Evolutionary conservation across 2,329 filamentous ascomycete species (phyloP).

Genomic region (Volutella citrinella): DNA sequence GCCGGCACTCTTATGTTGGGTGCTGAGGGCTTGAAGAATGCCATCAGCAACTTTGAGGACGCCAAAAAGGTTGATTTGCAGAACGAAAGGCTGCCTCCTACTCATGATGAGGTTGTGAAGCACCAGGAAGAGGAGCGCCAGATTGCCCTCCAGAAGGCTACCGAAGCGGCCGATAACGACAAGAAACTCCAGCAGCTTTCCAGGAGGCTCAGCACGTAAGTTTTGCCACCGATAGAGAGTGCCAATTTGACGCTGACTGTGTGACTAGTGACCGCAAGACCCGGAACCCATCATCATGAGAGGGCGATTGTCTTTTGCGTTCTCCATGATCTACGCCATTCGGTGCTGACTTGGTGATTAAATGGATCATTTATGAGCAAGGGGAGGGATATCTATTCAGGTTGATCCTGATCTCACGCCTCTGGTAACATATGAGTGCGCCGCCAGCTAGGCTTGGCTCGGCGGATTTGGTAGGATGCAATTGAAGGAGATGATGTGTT

Average conservation of each 20-base stretch:
- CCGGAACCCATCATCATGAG: slow-evolving; percentile 19
- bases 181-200: slow-evolving; percentile 82
- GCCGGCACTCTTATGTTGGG: slow-evolving; percentile 97
- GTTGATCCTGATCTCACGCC: too few relatives aligned
- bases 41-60: slow-evolving; percentile 95
- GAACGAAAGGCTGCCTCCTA: slow-evolving; percentile 91
- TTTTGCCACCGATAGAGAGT: neutral
- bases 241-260: slow-evolving; percentile 5
- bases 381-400: too few relatives aligned
- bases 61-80: slow-evolving; percentile 95
- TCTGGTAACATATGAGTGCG: too few relatives aligned
- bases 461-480: too few relatives aligned
- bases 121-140: slow-evolving; percentile 78
- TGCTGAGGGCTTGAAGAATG: slow-evolving; percentile 97
- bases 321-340: too few relatives aligned
- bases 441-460: too few relatives aligned
- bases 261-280: slow-evolving; percentile 26
- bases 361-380: too few relatives aligned
- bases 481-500: slow-evolving; percentile 18
- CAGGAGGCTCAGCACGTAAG: slow-evolving; percentile 88
- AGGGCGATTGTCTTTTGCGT: too few relatives aligned
- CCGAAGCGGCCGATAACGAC: slow-evolving; percentile 88
- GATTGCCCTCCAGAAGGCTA: slow-evolving; percentile 81
- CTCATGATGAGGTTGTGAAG: slow-evolving; percentile 83
- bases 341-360: too few relatives aligned